Evolutionary conservation across 352 stramenopile species (phyloP).

Genomic region (Phytophthora sojae): DNA sequence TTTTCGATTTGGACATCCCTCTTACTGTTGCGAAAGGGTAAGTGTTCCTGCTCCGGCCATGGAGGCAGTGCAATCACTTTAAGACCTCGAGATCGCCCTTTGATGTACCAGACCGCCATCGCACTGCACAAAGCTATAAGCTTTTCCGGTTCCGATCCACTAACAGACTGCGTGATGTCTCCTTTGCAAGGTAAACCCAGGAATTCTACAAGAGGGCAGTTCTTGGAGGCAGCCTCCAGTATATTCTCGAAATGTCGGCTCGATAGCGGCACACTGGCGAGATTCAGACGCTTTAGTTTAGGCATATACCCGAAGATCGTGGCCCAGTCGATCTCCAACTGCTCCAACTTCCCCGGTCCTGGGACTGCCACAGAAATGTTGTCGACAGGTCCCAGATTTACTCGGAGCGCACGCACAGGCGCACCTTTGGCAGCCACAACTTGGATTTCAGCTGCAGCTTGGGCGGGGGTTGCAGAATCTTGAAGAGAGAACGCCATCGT

Average conservation of each 20-base stretch:
- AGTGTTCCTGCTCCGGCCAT: neutral
- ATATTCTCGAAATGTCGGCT: conserved; percentile 2
- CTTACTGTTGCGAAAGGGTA: neutral
- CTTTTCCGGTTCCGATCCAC: neutral
- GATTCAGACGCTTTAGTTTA: neutral
- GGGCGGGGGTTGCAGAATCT: neutral
- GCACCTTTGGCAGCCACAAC: neutral
- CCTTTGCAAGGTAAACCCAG: conserved; percentile 1
- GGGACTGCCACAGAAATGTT: too few species aligned
- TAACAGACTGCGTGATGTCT: neutral
- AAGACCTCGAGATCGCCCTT: neutral
- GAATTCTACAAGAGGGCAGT: neutral
- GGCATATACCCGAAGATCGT: neutral
- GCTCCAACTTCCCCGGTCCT: neutral
- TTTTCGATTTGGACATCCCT: too few species aligned
- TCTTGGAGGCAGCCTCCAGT: conserved; percentile 3
- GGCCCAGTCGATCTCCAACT: neutral
- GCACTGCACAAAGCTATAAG: neutral
- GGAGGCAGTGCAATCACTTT: neutral
- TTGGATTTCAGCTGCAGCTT: neutral
- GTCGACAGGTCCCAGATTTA: neutral
- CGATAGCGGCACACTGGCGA: neutral
- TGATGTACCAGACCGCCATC: neutral
- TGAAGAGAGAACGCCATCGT: neutral
- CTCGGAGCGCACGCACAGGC: neutral